phyloP scores from a whole-genome alignment of 805 yeast species.

The Brettanomyces bruxellensis region DNA sequence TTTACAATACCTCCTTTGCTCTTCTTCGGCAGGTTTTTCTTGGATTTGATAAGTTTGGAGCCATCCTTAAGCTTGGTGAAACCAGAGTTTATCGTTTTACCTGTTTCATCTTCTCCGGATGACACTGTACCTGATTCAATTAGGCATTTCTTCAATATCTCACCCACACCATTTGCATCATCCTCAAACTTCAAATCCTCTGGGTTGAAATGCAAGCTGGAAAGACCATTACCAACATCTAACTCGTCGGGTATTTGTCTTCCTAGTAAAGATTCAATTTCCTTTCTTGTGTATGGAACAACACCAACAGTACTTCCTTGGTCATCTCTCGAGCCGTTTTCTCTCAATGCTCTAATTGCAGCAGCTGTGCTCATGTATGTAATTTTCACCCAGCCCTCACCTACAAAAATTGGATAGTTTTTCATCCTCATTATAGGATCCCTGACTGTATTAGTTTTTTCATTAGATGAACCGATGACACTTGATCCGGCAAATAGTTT shows the following conservation, averaged over 20 bases:
- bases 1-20: background rate
- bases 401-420: conserved; percentile 64
- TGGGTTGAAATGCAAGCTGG: background rate
- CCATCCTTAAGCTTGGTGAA: conserved; percentile 1
- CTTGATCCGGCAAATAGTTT: background rate
- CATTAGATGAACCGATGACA: background rate
- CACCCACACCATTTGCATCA: conserved; percentile 1
- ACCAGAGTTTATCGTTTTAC: background rate
- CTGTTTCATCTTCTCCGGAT: background rate
- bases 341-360: conserved; percentile 77
- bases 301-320: conserved; percentile 52
- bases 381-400: conserved; percentile 84
- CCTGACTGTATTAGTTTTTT: background rate
- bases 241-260: background rate
- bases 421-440: conserved; percentile 7
- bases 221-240: conserved; percentile 1
- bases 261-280: conserved; percentile 48
- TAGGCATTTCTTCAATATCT: background rate
- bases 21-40: conserved; percentile 1
- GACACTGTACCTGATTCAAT: too few relatives aligned
- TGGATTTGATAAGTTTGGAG: background rate
- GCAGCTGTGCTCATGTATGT: conserved; percentile 70
- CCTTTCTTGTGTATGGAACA: conserved; percentile 53
- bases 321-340: conserved; percentile 65
- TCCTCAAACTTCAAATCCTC: background rate